Conservation (phyloP, 768 basidiomycete genomes). For the Cubamyces sp. region DNA sequence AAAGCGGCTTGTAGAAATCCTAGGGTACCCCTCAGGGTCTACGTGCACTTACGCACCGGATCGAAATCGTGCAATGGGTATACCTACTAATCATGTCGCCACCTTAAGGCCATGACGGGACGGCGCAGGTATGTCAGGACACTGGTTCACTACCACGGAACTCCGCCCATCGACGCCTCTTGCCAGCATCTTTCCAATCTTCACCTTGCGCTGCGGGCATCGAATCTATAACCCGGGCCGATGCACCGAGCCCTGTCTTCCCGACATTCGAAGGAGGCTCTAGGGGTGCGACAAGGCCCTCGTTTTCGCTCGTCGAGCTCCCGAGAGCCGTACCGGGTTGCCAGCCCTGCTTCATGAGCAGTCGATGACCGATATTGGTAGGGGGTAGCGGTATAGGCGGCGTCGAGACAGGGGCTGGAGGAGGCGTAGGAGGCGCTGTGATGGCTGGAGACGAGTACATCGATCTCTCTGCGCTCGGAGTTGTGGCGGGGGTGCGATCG, state of each 20-base stretch:
- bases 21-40: no score
- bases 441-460: slow-evolving; percentile 17
- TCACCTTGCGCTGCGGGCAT: slow-evolving; percentile 32
- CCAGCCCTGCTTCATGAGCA: slow-evolving; percentile 81
- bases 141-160: neutral
- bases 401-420: slow-evolving; percentile 39
- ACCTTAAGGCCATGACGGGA: neutral
- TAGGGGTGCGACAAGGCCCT: slow-evolving; percentile 60
- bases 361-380: slow-evolving; percentile 67
- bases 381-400: slow-evolving; percentile 54
- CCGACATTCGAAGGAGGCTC: slow-evolving; percentile 46
- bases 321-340: slow-evolving; percentile 64
- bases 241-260: slow-evolving; percentile 59
- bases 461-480: slow-evolving; percentile 4
- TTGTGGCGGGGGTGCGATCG: slow-evolving; percentile 50
- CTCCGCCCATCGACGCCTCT: slow-evolving; percentile 45
- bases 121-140: neutral
- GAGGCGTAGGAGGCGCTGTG: slow-evolving; percentile 24
- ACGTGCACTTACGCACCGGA: no score
- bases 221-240: slow-evolving; percentile 8
- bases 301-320: slow-evolving; percentile 38
- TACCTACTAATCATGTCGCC: no score
- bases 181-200: slow-evolving; percentile 47
- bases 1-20: no score
- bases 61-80: no score